Percentiles rank a stretch among this genome's conserved stretches.
Evolutionary conservation across 2,329 filamentous ascomycete genomes (phyloP).

Genomic region (Aspergillus pseudoviridinutans): DNA sequence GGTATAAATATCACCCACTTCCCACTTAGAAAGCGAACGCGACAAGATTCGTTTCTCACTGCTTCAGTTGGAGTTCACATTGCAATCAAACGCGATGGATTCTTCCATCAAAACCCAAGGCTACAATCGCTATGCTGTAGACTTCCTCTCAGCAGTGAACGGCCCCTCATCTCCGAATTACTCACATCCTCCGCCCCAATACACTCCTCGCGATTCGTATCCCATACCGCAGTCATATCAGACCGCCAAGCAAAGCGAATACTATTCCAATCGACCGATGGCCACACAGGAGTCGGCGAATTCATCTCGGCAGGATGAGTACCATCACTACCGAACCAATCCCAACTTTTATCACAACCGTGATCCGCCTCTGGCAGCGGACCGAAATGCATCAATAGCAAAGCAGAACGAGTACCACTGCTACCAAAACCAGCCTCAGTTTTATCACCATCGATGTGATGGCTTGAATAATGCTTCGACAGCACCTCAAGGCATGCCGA

Average conservation of each 20-base stretch:
- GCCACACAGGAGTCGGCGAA: not conserved
- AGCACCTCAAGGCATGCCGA: not conserved
- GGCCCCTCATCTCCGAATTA: not conserved
- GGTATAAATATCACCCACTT: not conserved
- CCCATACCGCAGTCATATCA: not conserved
- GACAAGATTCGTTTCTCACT: not conserved
- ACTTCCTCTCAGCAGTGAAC: not conserved
- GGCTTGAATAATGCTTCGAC: not conserved
- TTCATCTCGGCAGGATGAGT: not conserved
- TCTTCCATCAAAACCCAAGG: not conserved
- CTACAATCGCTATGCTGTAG: not conserved
- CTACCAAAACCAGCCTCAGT: not conserved
- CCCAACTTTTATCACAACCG: not conserved
- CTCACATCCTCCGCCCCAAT: not conserved
- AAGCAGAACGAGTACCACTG: not conserved
- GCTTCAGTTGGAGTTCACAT: not conserved
- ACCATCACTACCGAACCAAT: not conserved
- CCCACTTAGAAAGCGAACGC: not conserved
- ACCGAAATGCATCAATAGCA: not conserved
- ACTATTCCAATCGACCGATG: not conserved
- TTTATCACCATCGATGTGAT: not conserved
- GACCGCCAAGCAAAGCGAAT: not conserved
- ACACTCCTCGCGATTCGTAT: not conserved
- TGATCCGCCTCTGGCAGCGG: not conserved
- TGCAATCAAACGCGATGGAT: not conserved